Evolutionary conservation across 305 asterid genomes (phyloP).

Genomic region (Monarda citriodora): DNA sequence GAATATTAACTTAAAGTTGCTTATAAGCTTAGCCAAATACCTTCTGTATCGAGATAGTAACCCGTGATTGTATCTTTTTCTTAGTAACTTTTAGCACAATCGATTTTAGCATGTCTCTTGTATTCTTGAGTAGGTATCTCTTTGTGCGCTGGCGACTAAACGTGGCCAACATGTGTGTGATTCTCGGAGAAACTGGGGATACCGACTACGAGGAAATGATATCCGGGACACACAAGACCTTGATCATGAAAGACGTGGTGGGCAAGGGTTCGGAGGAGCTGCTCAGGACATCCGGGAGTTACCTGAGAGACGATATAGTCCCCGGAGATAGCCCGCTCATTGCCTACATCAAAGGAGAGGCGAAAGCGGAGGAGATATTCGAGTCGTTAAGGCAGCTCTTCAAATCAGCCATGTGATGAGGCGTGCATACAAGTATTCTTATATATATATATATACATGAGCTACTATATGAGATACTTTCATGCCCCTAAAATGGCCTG

Average conservation of each 20-base stretch:
- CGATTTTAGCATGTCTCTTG: neutral
- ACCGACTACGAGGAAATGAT: conserved; percentile 86
- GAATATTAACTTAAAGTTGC: no score
- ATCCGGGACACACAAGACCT: conserved; percentile 77
- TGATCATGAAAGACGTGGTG: conserved; percentile 62
- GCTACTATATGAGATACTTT: no score
- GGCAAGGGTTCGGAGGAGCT: conserved; percentile 75
- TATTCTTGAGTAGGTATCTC: conserved; percentile 46
- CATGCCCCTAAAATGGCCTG: no score
- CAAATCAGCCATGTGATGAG: conserved; percentile 44
- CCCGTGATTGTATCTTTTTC: no score
- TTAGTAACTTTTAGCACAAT: neutral
- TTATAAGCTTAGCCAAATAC: no score
- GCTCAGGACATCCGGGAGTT: conserved; percentile 73
- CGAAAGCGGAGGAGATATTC: conserved; percentile 52
- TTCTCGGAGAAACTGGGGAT: conserved; percentile 93
- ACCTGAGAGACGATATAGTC: conserved; percentile 69
- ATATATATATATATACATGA: no score
- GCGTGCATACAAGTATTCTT: neutral
- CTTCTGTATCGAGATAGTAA: no score
- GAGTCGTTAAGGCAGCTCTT: conserved; percentile 53
- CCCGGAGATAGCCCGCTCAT: conserved; percentile 66
- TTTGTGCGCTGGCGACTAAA: conserved; percentile 91
- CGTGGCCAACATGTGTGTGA: conserved; percentile 77
- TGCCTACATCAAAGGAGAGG: conserved; percentile 34